Evolutionary conservation across 805 yeast genomes (phyloP).

Genomic region (Metschnikowia orientalis): DNA sequence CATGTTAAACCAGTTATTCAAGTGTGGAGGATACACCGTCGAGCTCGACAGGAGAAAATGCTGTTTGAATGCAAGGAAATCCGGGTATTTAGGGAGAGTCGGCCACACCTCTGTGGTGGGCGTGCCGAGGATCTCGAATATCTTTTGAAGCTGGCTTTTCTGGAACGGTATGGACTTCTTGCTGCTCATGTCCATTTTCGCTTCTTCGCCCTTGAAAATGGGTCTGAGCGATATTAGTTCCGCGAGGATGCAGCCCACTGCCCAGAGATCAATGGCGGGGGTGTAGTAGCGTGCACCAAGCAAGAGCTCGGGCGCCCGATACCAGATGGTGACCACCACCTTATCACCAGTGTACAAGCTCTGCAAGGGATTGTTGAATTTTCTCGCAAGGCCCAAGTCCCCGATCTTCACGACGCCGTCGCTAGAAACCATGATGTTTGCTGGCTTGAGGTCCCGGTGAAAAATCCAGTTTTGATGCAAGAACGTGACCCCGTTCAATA

Average conservation of each 20-base stretch:
- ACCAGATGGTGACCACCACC: slow-evolving; percentile 96
- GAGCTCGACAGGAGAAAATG: slow-evolving; percentile 45
- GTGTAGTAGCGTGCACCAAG: slow-evolving; percentile 92
- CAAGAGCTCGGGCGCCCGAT: slow-evolving; percentile 86
- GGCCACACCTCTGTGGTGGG: slow-evolving; percentile 83
- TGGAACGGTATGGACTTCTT: slow-evolving; percentile 94
- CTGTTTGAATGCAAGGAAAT: slow-evolving; percentile 50
- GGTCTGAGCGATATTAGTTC: slow-evolving; percentile 87
- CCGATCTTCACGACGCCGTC: slow-evolving; percentile 94
- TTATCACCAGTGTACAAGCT: slow-evolving; percentile 88
- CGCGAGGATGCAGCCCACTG: slow-evolving; percentile 91
- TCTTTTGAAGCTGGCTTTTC: slow-evolving; percentile 84
- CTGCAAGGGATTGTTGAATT: slow-evolving; percentile 82
- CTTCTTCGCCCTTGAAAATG: slow-evolving; percentile 95
- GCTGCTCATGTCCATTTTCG: slow-evolving; percentile 75
- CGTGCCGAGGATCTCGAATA: slow-evolving; percentile 88
- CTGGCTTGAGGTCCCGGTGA: slow-evolving; percentile 95
- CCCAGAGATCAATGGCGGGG: slow-evolving; percentile 92
- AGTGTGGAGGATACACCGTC: slow-evolving; percentile 53
- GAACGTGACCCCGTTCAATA: slow-evolving; percentile 84
- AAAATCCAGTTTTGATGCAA: slow-evolving; percentile 94
- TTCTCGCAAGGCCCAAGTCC: slow-evolving; percentile 86
- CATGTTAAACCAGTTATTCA: slow-evolving; percentile 81
- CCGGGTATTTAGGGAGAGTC: slow-evolving; percentile 74
- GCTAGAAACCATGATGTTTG: slow-evolving; percentile 91